A percentile compares a stretch with the other conserved stretches of the same genome.
Conservation (phyloP, 495 filamentous ascomycete genomes). For the Parathielavia hyrcaniae region DNA sequence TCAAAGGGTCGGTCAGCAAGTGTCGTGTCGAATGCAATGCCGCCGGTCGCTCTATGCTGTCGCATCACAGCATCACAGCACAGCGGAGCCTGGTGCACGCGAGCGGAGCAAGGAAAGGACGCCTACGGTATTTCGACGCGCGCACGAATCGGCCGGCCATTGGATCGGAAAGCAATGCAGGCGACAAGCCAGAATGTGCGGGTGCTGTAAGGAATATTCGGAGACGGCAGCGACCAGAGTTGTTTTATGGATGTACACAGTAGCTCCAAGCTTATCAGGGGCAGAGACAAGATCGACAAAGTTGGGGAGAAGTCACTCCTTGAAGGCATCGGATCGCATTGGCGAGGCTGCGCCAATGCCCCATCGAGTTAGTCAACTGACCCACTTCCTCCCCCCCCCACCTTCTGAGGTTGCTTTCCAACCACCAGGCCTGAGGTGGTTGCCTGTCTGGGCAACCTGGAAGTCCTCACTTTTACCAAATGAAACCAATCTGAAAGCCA, state of each 20-base stretch:
- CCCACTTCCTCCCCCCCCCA: too few species aligned
- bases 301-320: neutral
- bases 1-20: constrained; percentile 16
- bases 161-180: constrained; percentile 13
- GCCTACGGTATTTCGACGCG: constrained; percentile 95
- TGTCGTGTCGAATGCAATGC: constrained; percentile 22
- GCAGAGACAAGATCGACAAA: neutral
- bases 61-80: constrained; percentile 22
- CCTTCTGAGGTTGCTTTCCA: too few species aligned
- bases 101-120: neutral
- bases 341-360: constrained; percentile 5
- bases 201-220: neutral
- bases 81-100: constrained; percentile 3
- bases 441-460: too few species aligned
- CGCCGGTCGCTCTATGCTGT: neutral
- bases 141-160: constrained; percentile 98
- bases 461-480: too few species aligned
- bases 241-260: too few species aligned
- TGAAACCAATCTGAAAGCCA: too few species aligned
- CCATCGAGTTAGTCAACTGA: too few species aligned
- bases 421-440: too few species aligned
- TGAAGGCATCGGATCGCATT: neutral
- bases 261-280: neutral
- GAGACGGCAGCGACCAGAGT: neutral
- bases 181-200: neutral